phyloP scores from a whole-genome alignment of 805 yeast genomes.

The Yamadazyma ubonensis region DNA sequence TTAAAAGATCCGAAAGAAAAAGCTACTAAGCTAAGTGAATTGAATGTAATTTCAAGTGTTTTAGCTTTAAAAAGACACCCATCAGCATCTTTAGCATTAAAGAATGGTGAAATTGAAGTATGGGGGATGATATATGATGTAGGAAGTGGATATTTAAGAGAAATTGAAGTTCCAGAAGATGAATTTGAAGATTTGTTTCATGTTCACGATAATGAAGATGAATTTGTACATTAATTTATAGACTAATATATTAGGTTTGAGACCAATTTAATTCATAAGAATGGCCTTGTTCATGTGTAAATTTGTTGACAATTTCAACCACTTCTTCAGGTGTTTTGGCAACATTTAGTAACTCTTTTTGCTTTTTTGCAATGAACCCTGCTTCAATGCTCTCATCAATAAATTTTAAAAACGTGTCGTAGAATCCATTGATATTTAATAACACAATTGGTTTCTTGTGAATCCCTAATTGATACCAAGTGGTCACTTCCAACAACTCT shows the following conservation, averaged over 20 bases:
- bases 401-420: slow-evolving; percentile 64
- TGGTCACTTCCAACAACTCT: slow-evolving; percentile 84
- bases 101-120: slow-evolving; percentile 63
- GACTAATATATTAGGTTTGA: slow-evolving; percentile 8
- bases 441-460: slow-evolving; percentile 79
- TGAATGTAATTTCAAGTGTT: slow-evolving; percentile 73
- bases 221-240: slow-evolving; percentile 11
- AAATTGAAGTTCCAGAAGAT: slow-evolving; percentile 40
- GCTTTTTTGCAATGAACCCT: slow-evolving; percentile 68
- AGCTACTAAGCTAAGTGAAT: slow-evolving; percentile 66
- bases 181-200: slow-evolving; percentile 45
- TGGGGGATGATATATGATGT: slow-evolving; percentile 87
- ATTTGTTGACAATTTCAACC: slow-evolving; percentile 56
- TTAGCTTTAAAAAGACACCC: slow-evolving; percentile 63
- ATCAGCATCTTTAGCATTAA: slow-evolving; percentile 64
- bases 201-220: slow-evolving; percentile 30
- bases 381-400: slow-evolving; percentile 55
- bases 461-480: slow-evolving; percentile 89
- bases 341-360: slow-evolving; percentile 65
- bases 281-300: slow-evolving; percentile 68
- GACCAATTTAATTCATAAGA: slow-evolving; percentile 65
- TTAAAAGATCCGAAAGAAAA: slow-evolving; percentile 50
- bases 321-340: slow-evolving; percentile 72
- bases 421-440: slow-evolving; percentile 78
- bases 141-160: slow-evolving; percentile 60